phyloP scores from a whole-genome alignment of 345 rosid species.

The Sonneratia alba region DNA sequence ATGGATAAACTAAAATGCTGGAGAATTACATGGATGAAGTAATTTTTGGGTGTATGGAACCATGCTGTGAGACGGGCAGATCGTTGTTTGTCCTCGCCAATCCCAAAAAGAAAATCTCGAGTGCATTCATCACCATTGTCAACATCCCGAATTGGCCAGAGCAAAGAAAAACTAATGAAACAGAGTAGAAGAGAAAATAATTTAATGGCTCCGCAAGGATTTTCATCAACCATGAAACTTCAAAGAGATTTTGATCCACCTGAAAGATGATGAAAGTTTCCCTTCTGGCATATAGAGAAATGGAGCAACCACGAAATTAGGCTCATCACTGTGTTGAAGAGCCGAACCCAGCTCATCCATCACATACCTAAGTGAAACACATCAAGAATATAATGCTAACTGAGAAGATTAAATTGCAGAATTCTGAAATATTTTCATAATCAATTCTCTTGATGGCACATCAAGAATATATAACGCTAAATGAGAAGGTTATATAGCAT shows the following conservation, averaged over 20 bases:
- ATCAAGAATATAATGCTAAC: background rate
- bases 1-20: background rate
- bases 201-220: background rate
- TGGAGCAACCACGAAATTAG: conserved; percentile 85
- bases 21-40: conserved; percentile 55
- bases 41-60: conserved; percentile 74
- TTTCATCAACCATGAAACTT: background rate
- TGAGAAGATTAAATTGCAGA: background rate
- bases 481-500: background rate
- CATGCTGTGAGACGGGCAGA: conserved; percentile 92
- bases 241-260: conserved; percentile 26
- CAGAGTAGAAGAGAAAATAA: conserved; percentile 6
- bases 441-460: background rate
- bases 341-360: conserved; percentile 98
- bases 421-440: background rate
- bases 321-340: conserved; percentile 74
- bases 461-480: background rate
- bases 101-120: conserved; percentile 76
- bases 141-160: conserved; percentile 65
- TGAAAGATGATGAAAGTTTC: conserved; percentile 74
- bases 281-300: conserved; percentile 89
- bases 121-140: conserved; percentile 68
- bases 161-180: conserved; percentile 59
- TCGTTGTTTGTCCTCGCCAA: conserved; percentile 88
- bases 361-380: conserved; percentile 55